A percentile compares a stretch with the other conserved stretches of the same genome.
Evolutionary conservation across 148 eudicot genomes (phyloP).

Genomic region (Euryodendron excelsum): DNA sequence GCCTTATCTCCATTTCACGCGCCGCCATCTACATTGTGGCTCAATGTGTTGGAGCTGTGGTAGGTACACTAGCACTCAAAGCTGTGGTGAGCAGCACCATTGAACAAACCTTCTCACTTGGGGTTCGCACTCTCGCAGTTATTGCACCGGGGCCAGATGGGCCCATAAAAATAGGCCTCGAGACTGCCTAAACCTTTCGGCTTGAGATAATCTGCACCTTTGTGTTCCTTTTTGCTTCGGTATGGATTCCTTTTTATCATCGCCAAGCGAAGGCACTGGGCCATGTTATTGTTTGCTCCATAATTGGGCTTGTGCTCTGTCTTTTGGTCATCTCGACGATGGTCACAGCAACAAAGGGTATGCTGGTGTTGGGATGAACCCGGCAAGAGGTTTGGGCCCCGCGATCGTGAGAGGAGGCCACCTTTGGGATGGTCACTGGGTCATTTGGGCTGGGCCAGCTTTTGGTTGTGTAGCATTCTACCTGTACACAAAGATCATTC

Average conservation of each 20-base stretch:
- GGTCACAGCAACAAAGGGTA: slow-evolving; percentile 36
- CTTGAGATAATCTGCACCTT: slow-evolving; percentile 31
- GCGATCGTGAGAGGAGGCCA: slow-evolving; percentile 52
- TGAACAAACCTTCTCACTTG: slow-evolving; percentile 30
- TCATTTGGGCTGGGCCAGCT: slow-evolving; percentile 48
- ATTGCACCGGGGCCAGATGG: slow-evolving; percentile 32
- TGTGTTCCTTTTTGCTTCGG: slow-evolving; percentile 30
- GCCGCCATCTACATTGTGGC: slow-evolving; percentile 25
- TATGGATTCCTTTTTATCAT: slow-evolving; percentile 34
- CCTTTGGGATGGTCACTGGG: slow-evolving; percentile 49
- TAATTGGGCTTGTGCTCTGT: slow-evolving; percentile 33
- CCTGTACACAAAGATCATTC: slow-evolving; percentile 21
- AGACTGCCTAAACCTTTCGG: slow-evolving; percentile 28
- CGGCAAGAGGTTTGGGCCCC: slow-evolving; percentile 49
- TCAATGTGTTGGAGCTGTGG: slow-evolving; percentile 26
- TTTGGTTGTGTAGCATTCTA: slow-evolving; percentile 33
- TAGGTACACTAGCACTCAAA: slow-evolving; percentile 37
- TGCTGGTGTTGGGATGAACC: slow-evolving; percentile 45
- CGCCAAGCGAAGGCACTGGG: slow-evolving; percentile 39
- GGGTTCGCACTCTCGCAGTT: slow-evolving; percentile 31
- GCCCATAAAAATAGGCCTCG: slow-evolving; percentile 24
- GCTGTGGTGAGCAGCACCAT: slow-evolving; percentile 22
- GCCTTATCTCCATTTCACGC: slow-evolving; percentile 25
- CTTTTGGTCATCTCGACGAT: slow-evolving; percentile 38
- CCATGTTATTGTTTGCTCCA: slow-evolving; percentile 18